Base-by-base conservation (phyloP, 2,329 filamentous ascomycete genomes). In the Monosporascus sp. region DNA sequence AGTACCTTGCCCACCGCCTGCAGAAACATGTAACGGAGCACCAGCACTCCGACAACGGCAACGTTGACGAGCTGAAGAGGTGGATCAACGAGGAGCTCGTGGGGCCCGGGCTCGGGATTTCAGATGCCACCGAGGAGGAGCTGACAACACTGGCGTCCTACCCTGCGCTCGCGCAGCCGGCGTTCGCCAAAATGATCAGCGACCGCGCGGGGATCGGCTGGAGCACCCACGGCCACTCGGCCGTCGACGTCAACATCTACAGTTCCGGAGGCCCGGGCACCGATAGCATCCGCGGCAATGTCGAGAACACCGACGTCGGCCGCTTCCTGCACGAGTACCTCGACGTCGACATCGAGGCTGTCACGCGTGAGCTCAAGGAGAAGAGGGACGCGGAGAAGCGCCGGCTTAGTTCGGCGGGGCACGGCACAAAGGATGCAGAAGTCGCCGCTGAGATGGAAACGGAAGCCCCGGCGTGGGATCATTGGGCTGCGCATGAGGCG, bases 191-290 rank as follows among this genome's bases (percentile, higher is more conserved):
- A 65, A 93, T 99, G 76, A 83, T 97, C 61, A 96, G 89, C 61
- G 81, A 88, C 5, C 84, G 94, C 55, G 89, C 92, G 1, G 91
- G 96, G 66, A 83, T 96, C 44, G 95, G 94, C 16, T 99, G 94
- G 94, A 87, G 83, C 58, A 96, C 92, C 0, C 93, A 97, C 69
- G 94, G 94, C 27, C 94, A 99, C 73, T 88, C 87, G 20, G 94
- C 87, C 50, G 91, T 94, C 7, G 94, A 99, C 68, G 94, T 99
- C 48, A 99, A 99, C 70, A 90, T 99, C 60, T 99, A 97, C 73
- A 87, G 89, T 50, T 92, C 88, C 0, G 78, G 79, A 46, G 85
- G 89, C 3, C 78, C 82, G 0, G 78, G 81, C 38, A 82, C 86
- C 1, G 78, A 81, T 44, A 76, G 79, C 16, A 77, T 96, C 7